Evolutionary conservation across 495 filamentous ascomycete genomes (phyloP), one percentile per base, ranked within the genome.

Genomic region (Hyaloscypha finlandica): DNA sequence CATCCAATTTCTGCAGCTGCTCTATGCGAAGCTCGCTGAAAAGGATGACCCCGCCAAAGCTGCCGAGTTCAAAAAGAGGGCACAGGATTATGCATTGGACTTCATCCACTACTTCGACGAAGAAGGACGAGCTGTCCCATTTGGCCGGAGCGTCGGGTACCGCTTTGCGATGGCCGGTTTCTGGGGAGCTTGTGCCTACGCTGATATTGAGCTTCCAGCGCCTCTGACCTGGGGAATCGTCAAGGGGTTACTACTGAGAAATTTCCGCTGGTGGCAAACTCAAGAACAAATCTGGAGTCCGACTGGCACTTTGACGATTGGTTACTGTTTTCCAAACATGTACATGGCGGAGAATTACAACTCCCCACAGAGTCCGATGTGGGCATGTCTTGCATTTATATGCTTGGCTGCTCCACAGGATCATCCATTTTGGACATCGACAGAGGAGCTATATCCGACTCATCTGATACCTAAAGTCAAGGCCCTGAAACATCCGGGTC

Each of bases 161-260:
- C 83, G 90, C 37, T 92, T 92, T 74, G 91, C 90, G 33, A 93
- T 93, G 89, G 87, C 87, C 9, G 89, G 85, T 9, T 93, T 93
- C 78, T 94, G 90, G 90, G 89, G 89, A 30, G 88, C 90, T 8
- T 74, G 92, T 33, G 91, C 86, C 4, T 92, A 91, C 70, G 90
- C 90, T 2, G 87, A 87, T 66, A 86, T 92, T 59, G 87, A 90
- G 48, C 81, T 91, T 16, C 89, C 90, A 4, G 81, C 81, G 0
- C 89, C 89, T 0, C 76, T 93, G 54, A 89, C 87, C 20, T 73
- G 71, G 71, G 90, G 91, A 20, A 87, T 92, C 59, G 86, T 93
- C 22, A 91, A 90, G 72, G 91, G 91, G 2, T 81, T 94, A 11
- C 79, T 92, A 29, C 76, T 94, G 37, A 83, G 91, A 31, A 87